These are phyloP conservation scores for Lagenaria siceraria DNA, from an alignment of 306 rosid genomes.

Conservation along the genomic window DNA sequence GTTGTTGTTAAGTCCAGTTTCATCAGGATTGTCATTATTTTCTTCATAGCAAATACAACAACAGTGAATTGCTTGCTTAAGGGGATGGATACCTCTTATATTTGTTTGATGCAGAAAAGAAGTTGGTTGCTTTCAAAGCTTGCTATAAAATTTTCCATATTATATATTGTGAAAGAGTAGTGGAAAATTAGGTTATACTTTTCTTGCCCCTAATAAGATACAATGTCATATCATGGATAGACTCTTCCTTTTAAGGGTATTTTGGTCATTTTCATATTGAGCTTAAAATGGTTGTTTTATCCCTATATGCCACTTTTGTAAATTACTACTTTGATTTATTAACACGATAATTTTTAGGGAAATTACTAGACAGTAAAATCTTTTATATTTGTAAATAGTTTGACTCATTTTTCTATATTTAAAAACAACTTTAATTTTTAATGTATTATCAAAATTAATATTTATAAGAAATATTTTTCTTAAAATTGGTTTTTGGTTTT, in stretches of 20 bases:
- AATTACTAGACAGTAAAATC: no score
- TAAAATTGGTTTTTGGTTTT: no score
- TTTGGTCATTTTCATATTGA: background rate
- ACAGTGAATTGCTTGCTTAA: background rate
- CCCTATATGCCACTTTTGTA: background rate
- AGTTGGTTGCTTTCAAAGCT: background rate
- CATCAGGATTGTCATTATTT: background rate
- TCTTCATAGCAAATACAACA: background rate
- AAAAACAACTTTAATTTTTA: no score
- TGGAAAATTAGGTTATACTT: background rate
- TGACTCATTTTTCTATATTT: no score
- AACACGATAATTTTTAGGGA: no score
- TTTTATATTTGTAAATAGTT: no score
- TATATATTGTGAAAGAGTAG: background rate
- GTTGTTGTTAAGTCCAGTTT: background rate
- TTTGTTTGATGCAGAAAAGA: background rate
- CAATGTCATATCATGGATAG: background rate
- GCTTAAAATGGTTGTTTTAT: background rate
- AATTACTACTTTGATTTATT: background rate
- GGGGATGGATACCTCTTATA: background rate
- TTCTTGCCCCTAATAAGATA: background rate
- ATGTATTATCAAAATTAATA: no score
- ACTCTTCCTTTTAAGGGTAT: background rate
- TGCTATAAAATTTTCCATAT: background rate
- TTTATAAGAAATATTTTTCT: no score